Base-by-base conservation (phyloP, 495 filamentous ascomycete species). In the Lindgomyces ingoldianus region DNA sequence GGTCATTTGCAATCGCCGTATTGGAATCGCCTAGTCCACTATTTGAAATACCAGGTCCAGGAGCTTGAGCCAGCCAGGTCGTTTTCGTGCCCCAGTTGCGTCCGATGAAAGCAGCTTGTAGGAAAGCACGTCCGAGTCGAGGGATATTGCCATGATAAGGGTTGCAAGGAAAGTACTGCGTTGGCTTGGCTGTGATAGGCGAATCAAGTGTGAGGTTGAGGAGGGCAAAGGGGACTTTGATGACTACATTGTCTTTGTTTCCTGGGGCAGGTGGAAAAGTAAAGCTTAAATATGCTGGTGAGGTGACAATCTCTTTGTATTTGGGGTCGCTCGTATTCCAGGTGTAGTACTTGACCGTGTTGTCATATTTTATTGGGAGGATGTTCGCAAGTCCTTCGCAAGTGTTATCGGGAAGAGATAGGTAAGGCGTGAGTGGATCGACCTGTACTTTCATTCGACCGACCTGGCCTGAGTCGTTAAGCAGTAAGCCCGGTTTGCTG, bases 101-200 rank as follows among this genome's bases (percentile, higher is more conserved):
- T 16, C 80, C 83, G 0, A 85, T 60, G 58, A 85, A 85, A 4
- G 83, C 80, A 24, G 81, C 82, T 65, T 87, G 84, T 12, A 86
- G 64, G 55, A 87, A 86, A 1, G 83, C 76, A 24, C 84, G 76
- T 0, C 83, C 83, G 30, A 86, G 78, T n/a, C 6, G 8, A 9
- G 64, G 67, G 42, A 74, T 81, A 19, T 26, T 22, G 4, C 24
- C 39, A 21, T 61, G 62, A 0, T 67, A 73, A 0, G 76, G 75
- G 33, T 75, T 72, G 53, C 82, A 84, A 18, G 84, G 84, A 63
- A 87, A 83, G 65, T 85, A 87, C 8, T 69, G 73, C 8, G 75
- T 76, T 22, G 76, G 67, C 12, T 41, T 65, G 1, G 70, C 69
- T 24, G 82, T 76, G 12, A 85, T 71, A 0, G 84, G 84, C 2